Evolutionary conservation across 2,329 filamentous ascomycete species (phyloP), one percentile per base, ranked within the genome.

Genomic region (Neocatenulostroma microsporum): DNA sequence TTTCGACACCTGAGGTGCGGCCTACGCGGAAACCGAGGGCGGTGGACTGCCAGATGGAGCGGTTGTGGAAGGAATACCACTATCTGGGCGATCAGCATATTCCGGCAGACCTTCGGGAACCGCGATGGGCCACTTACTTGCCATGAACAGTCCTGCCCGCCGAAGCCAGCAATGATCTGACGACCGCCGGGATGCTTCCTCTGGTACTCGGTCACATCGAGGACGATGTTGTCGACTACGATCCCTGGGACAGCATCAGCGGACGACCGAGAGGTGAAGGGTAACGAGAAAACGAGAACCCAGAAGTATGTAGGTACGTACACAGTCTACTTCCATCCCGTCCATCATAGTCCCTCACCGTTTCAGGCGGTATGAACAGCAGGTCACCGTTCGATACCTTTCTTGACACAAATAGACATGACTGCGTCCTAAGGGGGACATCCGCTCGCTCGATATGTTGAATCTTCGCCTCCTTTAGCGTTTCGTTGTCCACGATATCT

Each of bases 91-190:
- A 32, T 23, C 18, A 7, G 9, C 5, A 20, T 10, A 5, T 13
- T n/a, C n/a, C n/a, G n/a, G n/a, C n/a, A 12, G 17, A 4, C 17
- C 13, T 12, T 17, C 19, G 28, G 4, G 5, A 15, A 9, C 6
- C 4, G n/a, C 7, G n/a, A n/a, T 5, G 5, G 11, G 13, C 7
- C 7, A 32, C 9, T n/a, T n/a, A 32, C 30, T 20, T 57, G 56
- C 55, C 54, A 60, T 1, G 49, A 51, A 31, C 56, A 60, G 32
- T 61, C 56, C 31, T 54, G 41, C 0, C 56, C 54, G 5, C 42
- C 40, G 33, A 60, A 60, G 21, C 45, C 52, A 20, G 40, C 30
- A 8, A 61, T 55, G 19, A 59, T 50, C 9, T 45, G 40, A 10
- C 50, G 39, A 1, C 55, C 53, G 8, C 55, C 57, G 0, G 57